Conservation (phyloP, 345 rosid species). For the Populus ilicifolia region DNA sequence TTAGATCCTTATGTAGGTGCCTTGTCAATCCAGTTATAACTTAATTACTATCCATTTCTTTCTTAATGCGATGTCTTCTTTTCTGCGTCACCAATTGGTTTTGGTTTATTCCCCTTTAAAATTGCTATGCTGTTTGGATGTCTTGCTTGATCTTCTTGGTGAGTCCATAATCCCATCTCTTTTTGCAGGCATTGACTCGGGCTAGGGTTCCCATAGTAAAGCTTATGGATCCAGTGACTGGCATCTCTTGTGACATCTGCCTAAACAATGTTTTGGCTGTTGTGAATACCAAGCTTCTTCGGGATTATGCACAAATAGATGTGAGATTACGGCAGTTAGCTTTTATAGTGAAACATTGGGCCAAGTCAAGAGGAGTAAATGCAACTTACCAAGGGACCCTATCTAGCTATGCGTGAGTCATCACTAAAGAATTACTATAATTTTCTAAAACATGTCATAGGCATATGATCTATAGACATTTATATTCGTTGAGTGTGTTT, state of each 20-base stretch:
- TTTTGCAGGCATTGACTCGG: slow-evolving; percentile 67
- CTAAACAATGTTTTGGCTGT: slow-evolving; percentile 91
- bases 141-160: neutral
- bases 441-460: slow-evolving; percentile 5
- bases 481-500: neutral
- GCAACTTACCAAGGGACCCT: slow-evolving; percentile 95
- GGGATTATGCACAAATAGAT: slow-evolving; percentile 81
- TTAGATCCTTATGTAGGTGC: neutral
- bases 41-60: neutral
- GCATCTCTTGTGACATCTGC: slow-evolving; percentile 94
- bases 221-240: slow-evolving; percentile 93
- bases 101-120: neutral
- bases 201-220: slow-evolving; percentile 98
- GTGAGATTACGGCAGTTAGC: slow-evolving; percentile 75
- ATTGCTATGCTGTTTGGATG: neutral
- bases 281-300: slow-evolving; percentile 90
- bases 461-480: neutral
- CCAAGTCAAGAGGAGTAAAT: slow-evolving; percentile 89
- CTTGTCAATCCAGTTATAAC: neutral
- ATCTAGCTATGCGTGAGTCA: slow-evolving; percentile 96
- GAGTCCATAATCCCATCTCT: slow-evolving; percentile 11
- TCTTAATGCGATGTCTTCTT: neutral
- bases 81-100: neutral
- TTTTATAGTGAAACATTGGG: slow-evolving; percentile 95
- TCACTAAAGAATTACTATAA: slow-evolving; percentile 3